Conservation (phyloP, 495 filamentous ascomycete species). For the Lepraria neglecta region DNA sequence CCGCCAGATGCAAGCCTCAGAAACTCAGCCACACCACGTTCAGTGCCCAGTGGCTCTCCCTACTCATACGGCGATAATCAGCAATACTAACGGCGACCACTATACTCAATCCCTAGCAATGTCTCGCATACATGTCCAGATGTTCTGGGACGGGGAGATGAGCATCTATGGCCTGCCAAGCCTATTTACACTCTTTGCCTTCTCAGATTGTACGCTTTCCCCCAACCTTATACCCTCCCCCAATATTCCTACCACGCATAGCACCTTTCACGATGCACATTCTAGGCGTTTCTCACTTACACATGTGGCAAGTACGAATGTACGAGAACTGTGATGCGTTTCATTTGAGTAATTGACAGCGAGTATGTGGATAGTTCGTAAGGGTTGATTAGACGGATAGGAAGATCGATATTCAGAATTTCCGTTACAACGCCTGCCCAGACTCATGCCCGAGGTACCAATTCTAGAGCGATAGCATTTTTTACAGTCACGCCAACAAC, state of each 20-base stretch:
- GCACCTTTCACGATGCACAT: conserved; percentile 4
- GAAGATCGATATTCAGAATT: neutral
- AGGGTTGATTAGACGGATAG: neutral
- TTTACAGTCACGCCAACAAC: too few species aligned
- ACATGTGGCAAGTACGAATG: conserved; percentile 9
- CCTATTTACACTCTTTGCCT: neutral
- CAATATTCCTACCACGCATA: neutral
- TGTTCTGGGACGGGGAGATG: neutral
- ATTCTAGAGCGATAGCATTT: too few species aligned
- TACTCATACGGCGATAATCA: conserved; percentile 17
- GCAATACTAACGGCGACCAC: conserved; percentile 11
- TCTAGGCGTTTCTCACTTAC: neutral
- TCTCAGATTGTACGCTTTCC: conserved; percentile 7
- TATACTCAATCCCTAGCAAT: neutral
- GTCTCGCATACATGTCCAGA: neutral
- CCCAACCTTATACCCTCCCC: neutral
- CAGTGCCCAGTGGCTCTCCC: conserved; percentile 14
- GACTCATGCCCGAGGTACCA: too few species aligned
- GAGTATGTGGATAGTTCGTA: neutral
- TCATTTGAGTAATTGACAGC: neutral
- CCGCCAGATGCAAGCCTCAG: conserved; percentile 26
- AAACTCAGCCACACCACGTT: conserved; percentile 9
- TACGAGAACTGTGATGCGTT: conserved; percentile 2
- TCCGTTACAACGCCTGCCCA: neutral
- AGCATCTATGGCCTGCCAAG: neutral